Evolutionary conservation across 2,329 filamentous ascomycete species (phyloP), one percentile per base, ranked within the genome.

Genomic region (Colletotrichum scovillei): DNA sequence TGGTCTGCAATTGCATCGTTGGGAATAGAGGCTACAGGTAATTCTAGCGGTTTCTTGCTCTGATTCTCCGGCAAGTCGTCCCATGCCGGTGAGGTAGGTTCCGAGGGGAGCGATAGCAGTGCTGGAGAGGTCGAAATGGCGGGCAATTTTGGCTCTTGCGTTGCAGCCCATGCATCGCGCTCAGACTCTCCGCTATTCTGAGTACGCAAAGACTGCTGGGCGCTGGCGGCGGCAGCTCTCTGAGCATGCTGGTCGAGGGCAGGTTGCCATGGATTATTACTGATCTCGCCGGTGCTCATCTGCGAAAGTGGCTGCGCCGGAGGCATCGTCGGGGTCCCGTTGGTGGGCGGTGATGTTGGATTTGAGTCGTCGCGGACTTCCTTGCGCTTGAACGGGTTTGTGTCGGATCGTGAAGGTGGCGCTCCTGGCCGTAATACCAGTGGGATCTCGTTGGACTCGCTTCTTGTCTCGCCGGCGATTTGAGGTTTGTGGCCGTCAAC

Each of bases 321-420:
- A 78, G 73, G 66, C 67, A 72, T 75, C 14, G 56, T n/a, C 30
- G 46, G 77, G 65, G 30, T 22, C n/a, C 53, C 53, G 74, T 55
- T 58, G 71, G 14, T 59, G 16, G 76, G 77, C 42, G 75, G 75
- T 22, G 73, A 69, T 52, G 52, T 30, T 22, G 65, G 46, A 73
- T n/a, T 63, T 64, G 42, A 69, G 52, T 56, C 24, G 62, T 67
- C 66, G 55, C 76, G 76, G 4, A 81, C 81, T 75, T 88, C 88
- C 69, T 87, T 86, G 73, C 87, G 87, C 26, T 84, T 76, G 78
- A 90, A 90, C 0, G 88, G 88, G 66, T 90, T 90, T 24, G 88
- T 89, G 69, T 87, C 84, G 30, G 78, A 76, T 49, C 81, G 55
- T 35, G 66, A 63, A 28, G 67, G 74, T 35, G 38, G 55, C 42